Conservation (phyloP, 495 filamentous ascomycete genomes). For the Evernia prunastri region DNA sequence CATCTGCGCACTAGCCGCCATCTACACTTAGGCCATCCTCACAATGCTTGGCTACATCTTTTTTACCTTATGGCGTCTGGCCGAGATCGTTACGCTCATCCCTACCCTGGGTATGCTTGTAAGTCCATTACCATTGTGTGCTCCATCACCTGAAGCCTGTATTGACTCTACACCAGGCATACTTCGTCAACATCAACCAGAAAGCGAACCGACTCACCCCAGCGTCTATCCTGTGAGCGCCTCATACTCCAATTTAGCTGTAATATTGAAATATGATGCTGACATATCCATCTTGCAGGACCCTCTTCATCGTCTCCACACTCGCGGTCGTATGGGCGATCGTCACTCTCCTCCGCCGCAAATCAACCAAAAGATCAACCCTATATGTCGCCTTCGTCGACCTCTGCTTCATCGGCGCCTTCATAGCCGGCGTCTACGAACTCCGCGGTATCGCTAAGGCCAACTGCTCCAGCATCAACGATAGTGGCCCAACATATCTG, state of each 20-base stretch:
- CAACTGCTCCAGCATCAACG: conserved; percentile 57
- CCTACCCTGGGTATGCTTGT: conserved; percentile 82
- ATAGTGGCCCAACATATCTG: conserved; percentile 42
- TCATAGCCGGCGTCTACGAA: conserved; percentile 74
- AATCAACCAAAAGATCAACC: conserved; percentile 61
- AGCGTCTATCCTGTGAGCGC: conserved; percentile 55
- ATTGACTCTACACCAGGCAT: conserved; percentile 41
- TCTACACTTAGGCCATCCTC: conserved; percentile 20
- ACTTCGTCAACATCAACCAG: conserved; percentile 72
- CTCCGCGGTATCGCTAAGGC: conserved; percentile 61
- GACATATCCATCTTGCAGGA: conserved; percentile 21
- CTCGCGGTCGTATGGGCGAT: conserved; percentile 73
- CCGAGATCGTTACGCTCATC: conserved; percentile 78
- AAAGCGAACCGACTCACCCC: conserved; percentile 68
- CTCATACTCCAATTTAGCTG: not conserved
- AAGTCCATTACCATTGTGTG: conserved; percentile 20
- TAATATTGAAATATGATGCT: not conserved
- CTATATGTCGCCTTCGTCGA: conserved; percentile 75
- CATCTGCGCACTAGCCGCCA: conserved; percentile 14
- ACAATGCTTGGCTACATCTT: conserved; percentile 71
- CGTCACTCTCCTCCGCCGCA: conserved; percentile 74
- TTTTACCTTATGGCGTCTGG: conserved; percentile 77
- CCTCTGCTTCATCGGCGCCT: conserved; percentile 75
- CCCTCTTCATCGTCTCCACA: conserved; percentile 85
- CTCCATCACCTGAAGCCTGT: not conserved